Evolutionary conservation across 1,284 basidiomycete genomes (phyloP).

Genomic region (Ustilago cynodontis): DNA sequence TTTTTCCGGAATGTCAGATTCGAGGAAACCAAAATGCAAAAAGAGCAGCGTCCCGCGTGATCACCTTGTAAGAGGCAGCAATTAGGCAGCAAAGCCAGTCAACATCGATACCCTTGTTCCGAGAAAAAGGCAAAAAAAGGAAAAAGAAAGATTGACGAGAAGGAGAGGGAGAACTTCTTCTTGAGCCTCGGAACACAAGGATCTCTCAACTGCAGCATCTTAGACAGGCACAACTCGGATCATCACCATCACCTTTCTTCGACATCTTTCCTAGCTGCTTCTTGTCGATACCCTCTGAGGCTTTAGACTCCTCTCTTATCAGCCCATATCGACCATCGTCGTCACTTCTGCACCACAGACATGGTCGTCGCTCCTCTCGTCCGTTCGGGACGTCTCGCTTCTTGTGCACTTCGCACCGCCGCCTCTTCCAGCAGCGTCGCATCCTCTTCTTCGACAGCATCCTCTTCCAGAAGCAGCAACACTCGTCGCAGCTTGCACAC

Average conservation of each 20-base stretch:
- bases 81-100: not conserved
- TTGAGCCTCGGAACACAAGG: conserved; percentile 1
- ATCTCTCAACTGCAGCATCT: not conserved
- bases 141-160: conserved; percentile 14
- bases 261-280: not conserved
- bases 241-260: not conserved
- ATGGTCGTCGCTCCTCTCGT: conserved; percentile 38
- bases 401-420: conserved; percentile 18
- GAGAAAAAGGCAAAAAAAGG: conserved; percentile 18
- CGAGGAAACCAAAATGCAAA: not conserved
- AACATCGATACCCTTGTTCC: conserved; percentile 23
- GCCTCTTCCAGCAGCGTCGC: conserved; percentile 10
- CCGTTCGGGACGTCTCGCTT: conserved; percentile 36
- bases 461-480: conserved; percentile 13
- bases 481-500: conserved; percentile 43
- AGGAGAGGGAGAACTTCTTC: conserved; percentile 5
- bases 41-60: conserved; percentile 5
- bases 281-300: conserved; percentile 4
- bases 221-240: not conserved
- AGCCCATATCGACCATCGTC: not conserved
- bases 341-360: not conserved
- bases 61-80: conserved; percentile 4
- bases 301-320: not conserved
- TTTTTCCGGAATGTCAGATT: too few species aligned
- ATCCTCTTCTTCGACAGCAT: conserved; percentile 26